Evolutionary conservation across 2,329 filamentous ascomycete genomes (phyloP).

Genomic region (Colletotrichum sp.): DNA sequence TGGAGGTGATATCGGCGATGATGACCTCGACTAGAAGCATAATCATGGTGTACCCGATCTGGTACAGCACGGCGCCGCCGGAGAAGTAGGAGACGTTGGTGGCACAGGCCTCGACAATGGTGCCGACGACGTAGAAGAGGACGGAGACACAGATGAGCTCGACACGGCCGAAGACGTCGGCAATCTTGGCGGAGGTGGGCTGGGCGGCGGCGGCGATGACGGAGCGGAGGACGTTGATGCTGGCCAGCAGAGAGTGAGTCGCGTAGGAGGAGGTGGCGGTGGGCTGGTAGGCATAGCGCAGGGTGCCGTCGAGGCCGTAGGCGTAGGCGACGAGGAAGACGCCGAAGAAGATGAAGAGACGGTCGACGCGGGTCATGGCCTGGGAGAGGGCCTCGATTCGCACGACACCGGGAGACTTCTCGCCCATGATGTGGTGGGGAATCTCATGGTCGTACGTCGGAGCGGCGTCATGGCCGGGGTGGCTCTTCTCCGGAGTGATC

Average conservation of each 20-base stretch:
- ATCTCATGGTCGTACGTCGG: neutral
- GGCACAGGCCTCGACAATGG: slow-evolving; percentile 60
- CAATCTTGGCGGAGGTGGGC: slow-evolving; percentile 63
- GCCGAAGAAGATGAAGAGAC: slow-evolving; percentile 62
- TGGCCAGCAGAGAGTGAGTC: slow-evolving; percentile 60
- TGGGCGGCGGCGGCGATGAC: slow-evolving; percentile 65
- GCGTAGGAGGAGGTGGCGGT: slow-evolving; percentile 55
- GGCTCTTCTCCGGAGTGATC: neutral
- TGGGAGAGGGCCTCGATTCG: slow-evolving; percentile 62
- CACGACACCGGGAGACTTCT: slow-evolving; percentile 58
- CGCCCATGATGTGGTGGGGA: slow-evolving; percentile 23
- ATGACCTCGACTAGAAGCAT: slow-evolving; percentile 68
- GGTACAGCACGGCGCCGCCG: slow-evolving; percentile 65
- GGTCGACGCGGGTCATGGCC: slow-evolving; percentile 57
- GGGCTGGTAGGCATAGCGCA: slow-evolving; percentile 62
- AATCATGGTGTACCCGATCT: slow-evolving; percentile 67
- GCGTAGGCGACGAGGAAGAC: slow-evolving; percentile 69
- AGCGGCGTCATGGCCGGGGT: neutral
- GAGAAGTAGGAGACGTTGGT: slow-evolving; percentile 55
- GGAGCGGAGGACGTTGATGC: slow-evolving; percentile 61
- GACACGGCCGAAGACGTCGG: slow-evolving; percentile 67
- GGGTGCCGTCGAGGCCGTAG: slow-evolving; percentile 64
- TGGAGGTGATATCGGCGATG: slow-evolving; percentile 67
- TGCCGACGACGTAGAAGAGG: slow-evolving; percentile 64
- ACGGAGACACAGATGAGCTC: slow-evolving; percentile 63